phyloP scores from a whole-genome alignment of 2,329 filamentous ascomycete species.

The Cercospora zeina region DNA sequence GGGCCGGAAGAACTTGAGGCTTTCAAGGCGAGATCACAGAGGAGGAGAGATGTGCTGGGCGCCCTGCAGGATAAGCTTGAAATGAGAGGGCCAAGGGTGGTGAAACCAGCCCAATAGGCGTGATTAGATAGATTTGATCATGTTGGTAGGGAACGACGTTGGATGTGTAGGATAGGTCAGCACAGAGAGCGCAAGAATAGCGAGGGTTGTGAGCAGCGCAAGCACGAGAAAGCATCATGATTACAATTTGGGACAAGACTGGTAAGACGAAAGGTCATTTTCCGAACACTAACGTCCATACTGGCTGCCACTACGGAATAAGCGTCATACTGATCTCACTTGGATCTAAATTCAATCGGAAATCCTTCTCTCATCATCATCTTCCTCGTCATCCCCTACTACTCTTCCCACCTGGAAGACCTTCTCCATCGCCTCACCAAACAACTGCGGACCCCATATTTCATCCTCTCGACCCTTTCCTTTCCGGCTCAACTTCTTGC shows the following conservation, averaged over 20 bases:
- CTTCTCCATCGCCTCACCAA: constrained; percentile 61
- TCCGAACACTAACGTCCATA: background rate
- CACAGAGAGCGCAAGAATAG: background rate
- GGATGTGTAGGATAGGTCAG: constrained; percentile 3
- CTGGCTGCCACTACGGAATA: background rate
- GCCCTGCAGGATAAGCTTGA: constrained; percentile 43
- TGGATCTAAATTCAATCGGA: constrained; percentile 21
- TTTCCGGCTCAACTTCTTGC: constrained; percentile 48
- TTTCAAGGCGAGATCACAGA: constrained; percentile 39
- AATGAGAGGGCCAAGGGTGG: constrained; percentile 30
- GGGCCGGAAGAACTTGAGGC: constrained; percentile 45
- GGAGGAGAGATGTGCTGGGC: constrained; percentile 44
- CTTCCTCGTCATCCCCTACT: constrained; percentile 39
- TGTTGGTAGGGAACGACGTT: background rate
- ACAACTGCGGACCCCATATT: constrained; percentile 65
- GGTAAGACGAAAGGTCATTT: too few relatives aligned
- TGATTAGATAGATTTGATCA: background rate
- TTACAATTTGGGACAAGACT: background rate
- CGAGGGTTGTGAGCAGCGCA: background rate
- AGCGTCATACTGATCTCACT: background rate
- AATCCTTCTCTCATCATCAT: constrained; percentile 25
- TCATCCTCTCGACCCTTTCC: constrained; percentile 63
- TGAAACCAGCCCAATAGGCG: constrained; percentile 10
- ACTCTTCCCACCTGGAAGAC: constrained; percentile 58
- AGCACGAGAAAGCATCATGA: background rate